A percentile compares a stretch with the other conserved stretches of the same genome.
phyloP scores from a whole-genome alignment of 1,284 basidiomycete genomes.

The Cutaneotrichosporon mucoides region DNA sequence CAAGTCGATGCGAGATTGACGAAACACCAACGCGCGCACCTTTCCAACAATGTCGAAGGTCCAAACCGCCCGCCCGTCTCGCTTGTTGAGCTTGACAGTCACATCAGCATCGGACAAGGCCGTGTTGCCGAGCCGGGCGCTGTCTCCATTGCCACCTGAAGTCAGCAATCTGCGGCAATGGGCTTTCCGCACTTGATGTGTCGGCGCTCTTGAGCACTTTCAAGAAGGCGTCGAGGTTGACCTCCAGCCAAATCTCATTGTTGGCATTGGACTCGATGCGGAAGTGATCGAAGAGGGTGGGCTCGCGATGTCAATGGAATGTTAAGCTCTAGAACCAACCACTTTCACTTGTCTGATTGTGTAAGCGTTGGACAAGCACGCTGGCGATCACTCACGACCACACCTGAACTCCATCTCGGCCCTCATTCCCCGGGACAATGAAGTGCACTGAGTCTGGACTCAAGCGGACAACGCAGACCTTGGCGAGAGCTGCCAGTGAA shows the following conservation, averaged over 20 bases:
- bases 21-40: conserved; percentile 15
- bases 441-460: conserved; percentile 71
- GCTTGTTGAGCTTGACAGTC: conserved; percentile 63
- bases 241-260: conserved; percentile 73
- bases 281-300: conserved; percentile 73
- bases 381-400: conserved; percentile 68
- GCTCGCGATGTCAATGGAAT: conserved; percentile 21
- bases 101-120: conserved; percentile 57
- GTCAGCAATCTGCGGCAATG: background rate
- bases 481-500: conserved; percentile 75
- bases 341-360: conserved; percentile 47
- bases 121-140: conserved; percentile 4
- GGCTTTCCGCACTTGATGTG: conserved; percentile 28
- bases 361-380: no score
- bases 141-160: conserved; percentile 8
- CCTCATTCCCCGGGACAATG: conserved; percentile 67
- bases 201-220: conserved; percentile 59
- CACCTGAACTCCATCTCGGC: conserved; percentile 80
- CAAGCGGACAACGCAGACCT: conserved; percentile 74
- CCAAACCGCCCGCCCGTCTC: conserved; percentile 40
- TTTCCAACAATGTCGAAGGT: conserved; percentile 40
- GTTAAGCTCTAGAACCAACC: conserved; percentile 26
- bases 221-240: conserved; percentile 64
- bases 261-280: conserved; percentile 77
- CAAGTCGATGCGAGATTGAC: background rate